phyloP scores from a whole-genome alignment of 2,329 filamentous ascomycete species.

The Penicillium sp. region DNA sequence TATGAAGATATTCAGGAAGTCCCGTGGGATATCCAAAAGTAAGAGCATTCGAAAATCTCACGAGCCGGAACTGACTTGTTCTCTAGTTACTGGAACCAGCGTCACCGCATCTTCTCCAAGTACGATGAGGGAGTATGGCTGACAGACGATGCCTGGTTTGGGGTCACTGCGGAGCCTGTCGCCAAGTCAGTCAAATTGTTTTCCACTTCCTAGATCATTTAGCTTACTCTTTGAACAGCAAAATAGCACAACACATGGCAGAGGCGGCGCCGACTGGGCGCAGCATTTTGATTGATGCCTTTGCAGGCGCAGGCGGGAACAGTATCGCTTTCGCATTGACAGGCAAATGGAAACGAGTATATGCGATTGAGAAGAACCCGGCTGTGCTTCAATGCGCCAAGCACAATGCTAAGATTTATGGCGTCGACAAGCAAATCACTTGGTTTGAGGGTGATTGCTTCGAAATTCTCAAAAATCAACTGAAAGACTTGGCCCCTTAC shows the following conservation, averaged over 20 bases:
- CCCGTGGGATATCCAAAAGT: slow-evolving; percentile 84
- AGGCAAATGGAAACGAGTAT: slow-evolving; percentile 74
- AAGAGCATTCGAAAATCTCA: slow-evolving; percentile 23
- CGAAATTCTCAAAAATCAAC: slow-evolving; percentile 58
- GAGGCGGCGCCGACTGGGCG: slow-evolving; percentile 55
- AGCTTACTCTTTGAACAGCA: slow-evolving; percentile 45
- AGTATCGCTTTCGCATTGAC: slow-evolving; percentile 88
- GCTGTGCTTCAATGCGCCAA: slow-evolving; percentile 83
- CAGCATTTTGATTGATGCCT: slow-evolving; percentile 76
- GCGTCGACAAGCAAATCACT: slow-evolving; percentile 71
- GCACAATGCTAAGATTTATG: slow-evolving; percentile 85
- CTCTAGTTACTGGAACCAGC: slow-evolving; percentile 81
- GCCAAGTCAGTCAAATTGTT: slow-evolving; percentile 61
- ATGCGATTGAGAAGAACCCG: slow-evolving; percentile 83
- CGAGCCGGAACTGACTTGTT: slow-evolving; percentile 9
- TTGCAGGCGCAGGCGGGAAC: slow-evolving; percentile 90
- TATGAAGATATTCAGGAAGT: slow-evolving; percentile 70
- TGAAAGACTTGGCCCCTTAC: slow-evolving; percentile 49
- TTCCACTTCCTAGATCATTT: background rate
- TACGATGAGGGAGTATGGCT: slow-evolving; percentile 88
- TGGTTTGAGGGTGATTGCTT: slow-evolving; percentile 91
- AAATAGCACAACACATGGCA: slow-evolving; percentile 71
- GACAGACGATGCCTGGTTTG: slow-evolving; percentile 95
- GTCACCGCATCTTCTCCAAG: slow-evolving; percentile 79
- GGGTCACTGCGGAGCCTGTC: slow-evolving; percentile 89